Evolutionary conservation across 192 early-diverging fungal genomes (phyloP).

Genomic region (Nowakowskiella sp.): DNA sequence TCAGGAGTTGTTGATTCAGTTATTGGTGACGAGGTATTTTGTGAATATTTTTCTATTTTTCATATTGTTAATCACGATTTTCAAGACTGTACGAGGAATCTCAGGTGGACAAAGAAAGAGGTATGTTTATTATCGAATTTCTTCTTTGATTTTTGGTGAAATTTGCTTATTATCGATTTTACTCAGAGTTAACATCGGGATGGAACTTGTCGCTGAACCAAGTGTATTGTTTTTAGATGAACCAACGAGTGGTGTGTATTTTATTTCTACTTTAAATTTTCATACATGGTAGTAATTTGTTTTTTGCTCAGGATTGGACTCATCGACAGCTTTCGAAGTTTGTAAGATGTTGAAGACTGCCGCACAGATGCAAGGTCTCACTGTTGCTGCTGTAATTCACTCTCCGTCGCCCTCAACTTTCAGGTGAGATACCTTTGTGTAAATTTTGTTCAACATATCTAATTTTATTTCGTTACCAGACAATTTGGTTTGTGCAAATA

Average conservation of each 20-base stretch:
- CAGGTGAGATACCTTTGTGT: too few species aligned
- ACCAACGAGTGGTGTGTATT: constrained; percentile 78
- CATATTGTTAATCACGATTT: too few species aligned
- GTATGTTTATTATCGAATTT: too few species aligned
- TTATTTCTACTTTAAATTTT: too few species aligned
- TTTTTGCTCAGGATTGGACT: constrained; percentile 30
- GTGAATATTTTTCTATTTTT: too few species aligned
- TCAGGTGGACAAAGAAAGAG: constrained; percentile 70
- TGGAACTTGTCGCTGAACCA: constrained; percentile 64
- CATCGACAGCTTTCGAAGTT: background rate
- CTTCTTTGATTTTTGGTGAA: too few species aligned
- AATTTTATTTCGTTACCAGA: too few species aligned
- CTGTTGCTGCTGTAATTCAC: constrained; percentile 40
- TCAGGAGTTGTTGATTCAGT: constrained; percentile 39
- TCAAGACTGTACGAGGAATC: constrained; percentile 54
- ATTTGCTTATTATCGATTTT: too few species aligned
- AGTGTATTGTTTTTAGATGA: constrained; percentile 63
- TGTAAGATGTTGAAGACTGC: background rate
- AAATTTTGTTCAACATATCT: too few species aligned
- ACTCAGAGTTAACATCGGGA: constrained; percentile 72
- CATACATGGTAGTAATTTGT: too few species aligned
- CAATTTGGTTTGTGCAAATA: too few species aligned
- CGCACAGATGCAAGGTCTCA: background rate
- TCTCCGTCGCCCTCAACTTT: constrained; percentile 68
- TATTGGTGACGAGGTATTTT: constrained; percentile 63